phyloP scores from a whole-genome alignment of 179 eudicot genomes.

The Sideroxylon spinosum region DNA sequence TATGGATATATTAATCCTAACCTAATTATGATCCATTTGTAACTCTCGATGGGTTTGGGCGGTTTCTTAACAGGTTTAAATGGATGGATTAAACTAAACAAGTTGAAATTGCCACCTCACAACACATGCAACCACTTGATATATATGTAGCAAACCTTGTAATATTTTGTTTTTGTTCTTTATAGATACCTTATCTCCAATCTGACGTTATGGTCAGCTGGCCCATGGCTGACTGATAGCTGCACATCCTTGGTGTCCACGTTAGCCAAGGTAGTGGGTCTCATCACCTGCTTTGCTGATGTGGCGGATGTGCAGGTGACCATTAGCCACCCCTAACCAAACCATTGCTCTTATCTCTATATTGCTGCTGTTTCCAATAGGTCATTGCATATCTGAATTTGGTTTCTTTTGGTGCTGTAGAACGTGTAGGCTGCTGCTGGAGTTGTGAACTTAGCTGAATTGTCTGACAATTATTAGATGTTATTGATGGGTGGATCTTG shows the following conservation, averaged over 20 bases:
- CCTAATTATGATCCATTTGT: no score
- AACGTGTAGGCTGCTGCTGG: slow-evolving; percentile 1
- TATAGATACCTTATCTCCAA: background rate
- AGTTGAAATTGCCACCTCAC: background rate
- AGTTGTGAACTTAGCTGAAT: background rate
- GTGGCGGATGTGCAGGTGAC: no score
- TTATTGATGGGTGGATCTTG: slow-evolving; percentile 4
- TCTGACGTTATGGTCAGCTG: no score
- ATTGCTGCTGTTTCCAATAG: background rate
- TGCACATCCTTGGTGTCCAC: no score
- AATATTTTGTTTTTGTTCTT: background rate
- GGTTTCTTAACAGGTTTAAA: no score
- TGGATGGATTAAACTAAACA: no score
- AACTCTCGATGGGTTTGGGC: no score
- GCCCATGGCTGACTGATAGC: no score
- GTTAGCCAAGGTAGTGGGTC: no score
- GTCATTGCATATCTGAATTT: background rate
- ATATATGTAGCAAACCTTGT: background rate
- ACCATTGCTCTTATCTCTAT: background rate
- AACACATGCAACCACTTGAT: background rate
- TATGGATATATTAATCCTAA: no score
- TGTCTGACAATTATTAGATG: slow-evolving; percentile 8
- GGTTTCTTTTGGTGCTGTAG: slow-evolving; percentile 10
- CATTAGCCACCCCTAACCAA: no score
- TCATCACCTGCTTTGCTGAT: no score